Conservation (phyloP, 768 basidiomycete genomes). For the Pleurotus djamor region DNA sequence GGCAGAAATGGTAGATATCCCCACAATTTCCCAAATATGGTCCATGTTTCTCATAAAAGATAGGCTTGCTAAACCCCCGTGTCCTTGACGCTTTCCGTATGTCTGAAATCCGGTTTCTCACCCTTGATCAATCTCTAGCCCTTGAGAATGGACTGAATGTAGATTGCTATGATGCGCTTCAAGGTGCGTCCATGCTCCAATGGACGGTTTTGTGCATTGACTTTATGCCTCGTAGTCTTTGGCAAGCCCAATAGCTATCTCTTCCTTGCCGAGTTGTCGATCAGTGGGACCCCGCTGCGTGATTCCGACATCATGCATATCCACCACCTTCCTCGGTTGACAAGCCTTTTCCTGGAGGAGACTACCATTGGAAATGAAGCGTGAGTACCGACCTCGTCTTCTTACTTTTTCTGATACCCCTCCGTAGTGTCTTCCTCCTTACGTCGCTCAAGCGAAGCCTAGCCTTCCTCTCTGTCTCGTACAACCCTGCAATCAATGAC, state of each 20-base stretch:
- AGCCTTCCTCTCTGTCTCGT: constrained; percentile 46
- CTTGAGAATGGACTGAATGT: constrained; percentile 52
- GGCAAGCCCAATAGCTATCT: constrained; percentile 48
- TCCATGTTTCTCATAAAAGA: neutral
- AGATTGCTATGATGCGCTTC: constrained; percentile 36
- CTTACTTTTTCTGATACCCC: neutral
- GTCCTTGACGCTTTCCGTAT: constrained; percentile 42
- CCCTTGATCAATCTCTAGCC: constrained; percentile 41
- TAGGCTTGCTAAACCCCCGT: constrained; percentile 47
- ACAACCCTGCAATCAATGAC: constrained; percentile 52
- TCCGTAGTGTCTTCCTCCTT: constrained; percentile 52
- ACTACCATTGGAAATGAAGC: constrained; percentile 63
- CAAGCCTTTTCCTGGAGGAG: constrained; percentile 42
- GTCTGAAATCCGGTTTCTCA: constrained; percentile 41
- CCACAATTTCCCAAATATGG: neutral
- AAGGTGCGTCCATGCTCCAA: constrained; percentile 26
- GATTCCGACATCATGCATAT: constrained; percentile 51
- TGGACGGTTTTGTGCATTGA: constrained; percentile 7
- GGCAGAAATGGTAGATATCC: constrained; percentile 28
- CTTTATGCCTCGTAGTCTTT: constrained; percentile 35
- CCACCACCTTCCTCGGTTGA: constrained; percentile 50
- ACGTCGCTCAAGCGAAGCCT: constrained; percentile 54
- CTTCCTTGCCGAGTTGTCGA: constrained; percentile 46
- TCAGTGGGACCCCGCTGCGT: constrained; percentile 39
- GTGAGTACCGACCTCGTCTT: constrained; percentile 28